Evolutionary conservation across 2,329 filamentous ascomycete species (phyloP), one percentile per base, ranked within the genome.

Genomic region (Alternaria gaisen): DNA sequence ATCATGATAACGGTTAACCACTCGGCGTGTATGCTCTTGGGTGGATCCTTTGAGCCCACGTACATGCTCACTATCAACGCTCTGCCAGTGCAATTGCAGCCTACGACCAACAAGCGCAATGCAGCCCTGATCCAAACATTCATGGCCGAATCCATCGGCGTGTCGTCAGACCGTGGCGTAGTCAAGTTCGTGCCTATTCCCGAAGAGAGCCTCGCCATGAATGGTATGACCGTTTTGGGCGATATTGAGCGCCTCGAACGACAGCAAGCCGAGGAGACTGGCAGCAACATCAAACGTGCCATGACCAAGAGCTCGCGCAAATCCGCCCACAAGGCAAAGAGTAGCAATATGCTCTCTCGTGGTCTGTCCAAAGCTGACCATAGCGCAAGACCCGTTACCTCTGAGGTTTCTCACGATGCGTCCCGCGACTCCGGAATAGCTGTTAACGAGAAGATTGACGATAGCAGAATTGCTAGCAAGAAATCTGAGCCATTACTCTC

Each of bases 81-180:
- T 0, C 83, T 95, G 10, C 84, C 90, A 1, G 83, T 83, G 11
- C 85, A 92, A 65, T 81, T 95, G 58, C 88, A 90, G 62, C 87
- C 91, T 0, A 86, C 88, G 4, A 92, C 88, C 53, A 97, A 97
- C 80, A 91, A 91, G 75, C 88, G 92, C 64, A 95, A 94, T 76
- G 88, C 92, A 1, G 84, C 85, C n/a, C 80, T 96, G 18, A 86
- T 96, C 4, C 91, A 95, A 73, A 84, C 83, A n/a, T 90, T 91
- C 75, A 85, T 97, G 77, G 84, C 88, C 14, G 90, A 92, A 24
- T 83, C 88, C 0, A 82, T 97, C 0, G 86, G 87, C 2, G 91
- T 97, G 3, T 71, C 83, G 0, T 78, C 88, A 0, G 82, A 86
- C 1, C 86, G 92, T 40, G 93, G 93, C 1, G 84, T 93, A 34